Base-by-base conservation (phyloP, 352 stramenopile genomes). In the Phytophthora hybrid region DNA sequence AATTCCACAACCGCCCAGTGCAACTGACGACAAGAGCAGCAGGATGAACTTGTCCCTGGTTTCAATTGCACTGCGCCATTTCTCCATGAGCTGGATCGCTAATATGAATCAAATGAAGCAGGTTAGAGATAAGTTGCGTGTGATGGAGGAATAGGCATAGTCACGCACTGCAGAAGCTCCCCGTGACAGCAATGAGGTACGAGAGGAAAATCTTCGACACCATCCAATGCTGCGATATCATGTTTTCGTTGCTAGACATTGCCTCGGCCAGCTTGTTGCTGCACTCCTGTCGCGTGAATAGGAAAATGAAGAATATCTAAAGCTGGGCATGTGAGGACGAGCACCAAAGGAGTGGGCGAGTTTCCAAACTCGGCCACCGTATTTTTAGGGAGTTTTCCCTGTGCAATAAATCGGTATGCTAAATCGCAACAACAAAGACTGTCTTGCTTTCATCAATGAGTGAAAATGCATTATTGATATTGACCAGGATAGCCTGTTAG, bases 41-140 rank as follows among this genome's bases (percentile, higher is more conserved):
- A 91, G 68, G 2, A 84, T 18, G 26, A 78, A 31, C 63, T 89
- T 89, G 11, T 75, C 60, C 7, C 59, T 74, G 4, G 53, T 63
- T 8, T 60, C 75, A 39, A 80, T 75, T 34, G 80, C 70, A n/a
- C 80, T 44, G 21, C 83, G 85, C 85, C 85, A 92, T 71, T 91
- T 85, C 65, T 92, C 84, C 84, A 92, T 92, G 39, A 90, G 57
- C 70, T 92, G 85, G 44, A 92, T 91, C 7, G 83, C 85, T 92
- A n/a, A 55, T 10, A 13, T 13, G 10, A 44, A 18, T 31, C 29
- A 5, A 44, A 41, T 14, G 10, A 16, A 5, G 8, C 31, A 55
- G 8, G 21, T 53, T 13, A 14, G 18, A 65, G 29, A 4, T 31
- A 31, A 31, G 29, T 31, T 8, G 0, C 29, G 4, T 31, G 29